phyloP scores from a whole-genome alignment of 164 flowering plant genomes.

The Vitis rupestris region DNA sequence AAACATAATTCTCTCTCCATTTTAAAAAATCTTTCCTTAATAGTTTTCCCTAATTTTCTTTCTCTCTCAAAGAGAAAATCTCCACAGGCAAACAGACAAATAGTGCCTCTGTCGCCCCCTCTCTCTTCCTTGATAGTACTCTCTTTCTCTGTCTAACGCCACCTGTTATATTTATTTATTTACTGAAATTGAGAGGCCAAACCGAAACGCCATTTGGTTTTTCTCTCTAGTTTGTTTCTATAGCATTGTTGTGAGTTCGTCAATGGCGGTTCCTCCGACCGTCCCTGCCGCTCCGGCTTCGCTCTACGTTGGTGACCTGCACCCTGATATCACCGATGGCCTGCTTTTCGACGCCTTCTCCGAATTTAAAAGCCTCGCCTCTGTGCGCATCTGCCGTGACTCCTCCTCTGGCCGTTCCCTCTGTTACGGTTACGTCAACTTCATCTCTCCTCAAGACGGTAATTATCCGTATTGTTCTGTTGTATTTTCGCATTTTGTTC shows the following conservation, averaged over 20 bases:
- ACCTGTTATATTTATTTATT: neutral
- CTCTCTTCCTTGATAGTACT: too few relatives aligned
- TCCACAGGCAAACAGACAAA: too few relatives aligned
- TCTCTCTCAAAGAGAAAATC: too few relatives aligned
- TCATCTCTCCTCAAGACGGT: constrained; percentile 57
- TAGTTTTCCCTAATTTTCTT: too few relatives aligned
- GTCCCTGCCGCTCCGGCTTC: constrained; percentile 42
- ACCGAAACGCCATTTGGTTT: constrained; percentile 2
- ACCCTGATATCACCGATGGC: constrained; percentile 57
- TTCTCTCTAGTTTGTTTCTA: constrained; percentile 1
- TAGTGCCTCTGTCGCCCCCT: too few relatives aligned
- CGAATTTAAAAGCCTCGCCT: too few relatives aligned
- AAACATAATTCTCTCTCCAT: neutral
- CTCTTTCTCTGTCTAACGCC: too few relatives aligned
- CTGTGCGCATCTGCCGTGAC: constrained; percentile 80
- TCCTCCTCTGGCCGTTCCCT: constrained; percentile 60
- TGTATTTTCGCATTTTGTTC: neutral
- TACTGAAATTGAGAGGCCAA: neutral
- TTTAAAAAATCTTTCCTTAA: too few relatives aligned
- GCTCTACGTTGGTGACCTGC: constrained; percentile 86
- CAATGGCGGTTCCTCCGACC: constrained; percentile 43
- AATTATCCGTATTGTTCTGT: neutral
- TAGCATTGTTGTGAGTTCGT: neutral
- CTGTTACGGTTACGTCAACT: constrained; percentile 86
- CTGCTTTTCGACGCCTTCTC: constrained; percentile 31